A percentile compares a stretch with the other conserved stretches of the same genome.
Conservation (phyloP, 306 rosid species). For the Citrullus colocynthis region DNA sequence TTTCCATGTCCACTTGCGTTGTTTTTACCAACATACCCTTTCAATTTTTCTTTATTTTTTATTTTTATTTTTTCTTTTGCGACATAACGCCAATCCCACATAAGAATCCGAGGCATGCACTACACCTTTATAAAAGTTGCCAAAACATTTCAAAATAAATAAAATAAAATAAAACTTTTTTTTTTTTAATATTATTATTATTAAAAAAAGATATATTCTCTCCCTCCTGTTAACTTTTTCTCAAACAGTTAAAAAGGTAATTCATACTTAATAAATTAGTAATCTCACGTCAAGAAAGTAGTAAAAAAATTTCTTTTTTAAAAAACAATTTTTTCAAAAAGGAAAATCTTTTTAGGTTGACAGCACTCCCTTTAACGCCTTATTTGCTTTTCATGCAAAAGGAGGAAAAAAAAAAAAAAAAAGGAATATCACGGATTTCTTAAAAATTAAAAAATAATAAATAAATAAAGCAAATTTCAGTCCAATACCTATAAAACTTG, state of each 20-base stretch:
- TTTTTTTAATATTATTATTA: no score
- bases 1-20: neutral
- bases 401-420: neutral
- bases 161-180: neutral
- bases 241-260: constrained; percentile 1
- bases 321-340: neutral
- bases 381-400: constrained; percentile 1
- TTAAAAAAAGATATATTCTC: neutral
- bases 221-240: neutral
- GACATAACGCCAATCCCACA: neutral
- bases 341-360: neutral
- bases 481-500: neutral
- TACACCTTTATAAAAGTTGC: neutral
- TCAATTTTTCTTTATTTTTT: no score
- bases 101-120: constrained; percentile 3
- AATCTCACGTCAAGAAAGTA: neutral
- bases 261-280: neutral
- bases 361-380: neutral
- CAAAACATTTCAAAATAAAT: neutral
- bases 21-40: neutral
- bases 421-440: neutral
- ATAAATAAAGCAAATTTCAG: neutral
- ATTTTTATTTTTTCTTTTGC: neutral
- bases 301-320: no score
- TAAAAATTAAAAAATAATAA: neutral